Percentiles rank a stretch among this genome's conserved stretches.
These are phyloP conservation scores for Fraxinus platypoda DNA, from an alignment of 305 asterid species.

Conservation along the genomic window DNA sequence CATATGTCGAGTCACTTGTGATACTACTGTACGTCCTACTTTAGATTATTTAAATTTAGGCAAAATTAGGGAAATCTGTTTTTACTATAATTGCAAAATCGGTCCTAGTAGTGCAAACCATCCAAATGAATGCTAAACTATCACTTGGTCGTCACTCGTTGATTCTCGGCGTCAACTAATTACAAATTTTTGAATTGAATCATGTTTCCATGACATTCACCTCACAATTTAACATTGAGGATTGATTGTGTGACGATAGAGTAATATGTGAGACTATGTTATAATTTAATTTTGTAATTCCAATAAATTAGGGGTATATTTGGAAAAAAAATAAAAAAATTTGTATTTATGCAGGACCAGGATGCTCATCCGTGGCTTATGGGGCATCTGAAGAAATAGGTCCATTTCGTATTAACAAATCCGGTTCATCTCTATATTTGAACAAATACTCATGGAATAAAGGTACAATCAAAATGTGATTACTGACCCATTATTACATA, in stretches of 20 bases:
- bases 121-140: neutral
- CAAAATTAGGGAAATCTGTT: too few species aligned
- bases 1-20: neutral
- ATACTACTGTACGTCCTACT: neutral
- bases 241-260: neutral
- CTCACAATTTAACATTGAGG: neutral
- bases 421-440: constrained; percentile 37
- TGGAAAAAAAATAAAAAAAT: too few species aligned
- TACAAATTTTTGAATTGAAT: neutral
- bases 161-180: neutral
- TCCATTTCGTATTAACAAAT: constrained; percentile 42
- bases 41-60: neutral
- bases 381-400: constrained; percentile 50
- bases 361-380: constrained; percentile 47
- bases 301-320: neutral
- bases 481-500: neutral
- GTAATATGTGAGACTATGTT: neutral
- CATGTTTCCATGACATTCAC: neutral
- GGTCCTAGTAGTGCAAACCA: neutral
- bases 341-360: constrained; percentile 38
- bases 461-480: constrained; percentile 18
- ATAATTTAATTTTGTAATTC: neutral
- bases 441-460: constrained; percentile 39
- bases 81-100: neutral
- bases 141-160: neutral